Base-by-base conservation (phyloP, 108 stramenopile species). In the Skeletonema costatum region DNA sequence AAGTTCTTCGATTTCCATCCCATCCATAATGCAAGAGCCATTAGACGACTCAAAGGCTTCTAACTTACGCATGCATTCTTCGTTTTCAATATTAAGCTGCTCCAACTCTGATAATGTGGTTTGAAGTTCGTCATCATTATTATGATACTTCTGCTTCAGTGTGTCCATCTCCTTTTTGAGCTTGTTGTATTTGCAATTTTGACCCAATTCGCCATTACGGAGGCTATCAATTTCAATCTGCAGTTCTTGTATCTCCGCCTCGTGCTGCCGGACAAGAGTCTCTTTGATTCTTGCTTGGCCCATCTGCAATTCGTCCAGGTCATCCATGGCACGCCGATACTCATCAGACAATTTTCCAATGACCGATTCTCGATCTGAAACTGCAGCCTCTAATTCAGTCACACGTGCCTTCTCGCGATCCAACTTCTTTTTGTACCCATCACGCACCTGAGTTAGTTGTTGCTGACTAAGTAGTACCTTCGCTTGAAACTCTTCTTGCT, bases 401-500 rank as follows among this genome's bases (percentile, higher is more conserved):
- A 16, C 66, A 13, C 71, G 44, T 19, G 44, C 59, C 35, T 68
- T 67, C 35, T 78, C 78, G 39, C 67, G 71, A 33, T 78, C 78
- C 30, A 64, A 51, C 21, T 78, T 78, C 35, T 71, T 62, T 32
- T 64, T 59, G 66, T 72, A 78, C 21, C 78, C 78, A 46, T 78
- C 78, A 1, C 78, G 65, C 21, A 78, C 63, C 35, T 66, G 66
- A 36, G 62, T 59, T 31, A 78, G 59, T 42, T 78, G 78, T 32
- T 72, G 70, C 39, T 78, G 70, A 32, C 61, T 64, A 6, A 72
- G 53, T 1, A 66, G 17, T 29, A 78, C 71, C 31, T 65, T 70
- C 17, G 59, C 42, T 58, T 71, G 56, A 48, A 78, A 67, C 32
- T 72, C 64, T 61, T 78, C 78, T 44, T 78, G 78, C 38, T 78